Percentiles rank a stretch among this genome's conserved stretches.
These are phyloP conservation scores for Borealophlyctis nickersoniae DNA, from an alignment of 192 early-diverging fungal genomes.

Conservation along the genomic window DNA sequence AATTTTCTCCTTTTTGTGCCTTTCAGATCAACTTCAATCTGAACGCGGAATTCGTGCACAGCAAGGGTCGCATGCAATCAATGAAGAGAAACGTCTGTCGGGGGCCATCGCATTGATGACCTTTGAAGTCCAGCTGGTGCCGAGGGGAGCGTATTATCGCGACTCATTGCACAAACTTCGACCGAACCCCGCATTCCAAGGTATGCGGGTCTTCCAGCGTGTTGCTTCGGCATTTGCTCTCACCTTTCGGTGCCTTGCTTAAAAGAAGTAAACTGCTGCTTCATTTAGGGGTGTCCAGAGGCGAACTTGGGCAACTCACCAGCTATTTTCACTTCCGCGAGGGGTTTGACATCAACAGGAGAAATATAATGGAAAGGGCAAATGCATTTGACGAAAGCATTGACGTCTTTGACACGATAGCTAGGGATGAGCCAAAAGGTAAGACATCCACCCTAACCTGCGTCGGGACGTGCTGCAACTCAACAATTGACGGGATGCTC, in stretches of 20 bases:
- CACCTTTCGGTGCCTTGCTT: too few relatives aligned
- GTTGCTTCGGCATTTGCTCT: too few relatives aligned
- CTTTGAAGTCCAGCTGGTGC: conserved; percentile 51
- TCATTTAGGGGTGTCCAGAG: conserved; percentile 31
- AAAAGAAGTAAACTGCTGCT: too few relatives aligned
- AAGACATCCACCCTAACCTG: not conserved
- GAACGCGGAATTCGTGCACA: too few relatives aligned
- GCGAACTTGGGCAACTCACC: conserved; percentile 43
- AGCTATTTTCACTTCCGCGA: conserved; percentile 53
- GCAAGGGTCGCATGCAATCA: conserved; percentile 27
- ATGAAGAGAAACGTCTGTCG: conserved; percentile 50
- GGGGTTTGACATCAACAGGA: conserved; percentile 51
- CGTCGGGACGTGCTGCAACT: not conserved
- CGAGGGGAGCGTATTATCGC: conserved; percentile 49
- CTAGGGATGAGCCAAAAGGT: conserved; percentile 51
- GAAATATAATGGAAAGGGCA: conserved; percentile 41
- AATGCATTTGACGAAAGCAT: conserved; percentile 49
- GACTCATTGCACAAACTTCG: conserved; percentile 39
- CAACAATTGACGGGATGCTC: not conserved
- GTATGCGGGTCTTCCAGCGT: too few relatives aligned
- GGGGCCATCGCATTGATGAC: conserved; percentile 47
- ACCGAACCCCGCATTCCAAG: conserved; percentile 42
- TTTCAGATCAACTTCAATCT: too few relatives aligned
- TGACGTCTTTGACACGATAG: conserved; percentile 54
- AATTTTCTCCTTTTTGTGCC: too few relatives aligned